Evolutionary conservation across 441 rosid genomes (phyloP).

Genomic region (Mallotus repandus): DNA sequence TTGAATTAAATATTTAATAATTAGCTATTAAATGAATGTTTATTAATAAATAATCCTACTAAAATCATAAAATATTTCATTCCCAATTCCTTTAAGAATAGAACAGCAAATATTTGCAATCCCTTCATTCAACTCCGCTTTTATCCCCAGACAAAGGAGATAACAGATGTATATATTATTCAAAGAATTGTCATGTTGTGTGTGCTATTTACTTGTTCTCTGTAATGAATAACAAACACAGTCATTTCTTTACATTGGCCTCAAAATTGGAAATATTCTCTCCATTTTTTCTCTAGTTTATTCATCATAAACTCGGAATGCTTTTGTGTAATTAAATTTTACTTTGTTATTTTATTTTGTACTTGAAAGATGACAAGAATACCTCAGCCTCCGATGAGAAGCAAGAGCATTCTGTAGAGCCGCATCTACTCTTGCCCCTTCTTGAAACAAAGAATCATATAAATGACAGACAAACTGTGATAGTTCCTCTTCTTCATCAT

Average conservation of each 20-base stretch:
- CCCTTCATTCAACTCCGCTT: too few species aligned
- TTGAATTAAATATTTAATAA: too few species aligned
- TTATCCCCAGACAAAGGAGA: not conserved
- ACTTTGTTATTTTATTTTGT: constrained; percentile 28
- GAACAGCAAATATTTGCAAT: too few species aligned
- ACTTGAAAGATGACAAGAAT: constrained; percentile 75
- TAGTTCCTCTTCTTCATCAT: constrained; percentile 74
- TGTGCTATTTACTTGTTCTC: constrained; percentile 18
- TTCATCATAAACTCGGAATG: constrained; percentile 24
- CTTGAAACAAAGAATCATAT: constrained; percentile 65
- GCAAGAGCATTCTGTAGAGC: constrained; percentile 71
- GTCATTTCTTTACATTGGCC: constrained; percentile 23
- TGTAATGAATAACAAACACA: constrained; percentile 19
- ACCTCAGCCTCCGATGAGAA: constrained; percentile 62
- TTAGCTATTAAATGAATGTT: too few species aligned
- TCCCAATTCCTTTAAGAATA: too few species aligned
- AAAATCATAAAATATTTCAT: too few species aligned
- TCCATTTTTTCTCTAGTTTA: not conserved
- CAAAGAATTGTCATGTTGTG: not conserved
- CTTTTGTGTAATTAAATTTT: not conserved
- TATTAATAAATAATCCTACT: too few species aligned
- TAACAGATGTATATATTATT: not conserved
- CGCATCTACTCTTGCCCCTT: constrained; percentile 61
- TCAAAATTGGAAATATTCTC: constrained; percentile 36
- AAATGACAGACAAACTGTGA: constrained; percentile 68